phyloP scores from a whole-genome alignment of 2,329 filamentous ascomycete species.

The Aspergillus sp. region DNA sequence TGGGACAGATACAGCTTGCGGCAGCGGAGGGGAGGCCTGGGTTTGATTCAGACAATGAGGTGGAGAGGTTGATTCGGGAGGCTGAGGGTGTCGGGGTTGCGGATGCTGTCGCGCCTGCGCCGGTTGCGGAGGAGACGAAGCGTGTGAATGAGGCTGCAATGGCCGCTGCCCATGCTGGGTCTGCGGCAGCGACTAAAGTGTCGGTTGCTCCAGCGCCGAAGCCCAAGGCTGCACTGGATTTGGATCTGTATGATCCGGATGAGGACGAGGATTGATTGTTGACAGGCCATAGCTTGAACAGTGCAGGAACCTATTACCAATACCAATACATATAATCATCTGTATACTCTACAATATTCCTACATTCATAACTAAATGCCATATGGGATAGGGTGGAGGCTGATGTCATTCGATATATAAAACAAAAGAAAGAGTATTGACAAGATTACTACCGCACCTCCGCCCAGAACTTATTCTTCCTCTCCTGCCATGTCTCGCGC shows the following conservation, averaged over 20 bases:
- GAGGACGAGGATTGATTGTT: slow-evolving; percentile 40
- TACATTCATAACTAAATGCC: too few species aligned
- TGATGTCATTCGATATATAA: neutral
- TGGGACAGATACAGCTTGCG: slow-evolving; percentile 45
- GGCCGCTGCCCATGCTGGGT: slow-evolving; percentile 33
- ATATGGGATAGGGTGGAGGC: too few species aligned
- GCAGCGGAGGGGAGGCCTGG: slow-evolving; percentile 54
- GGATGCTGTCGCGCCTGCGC: slow-evolving; percentile 38
- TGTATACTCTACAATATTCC: too few species aligned
- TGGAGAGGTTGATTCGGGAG: slow-evolving; percentile 50
- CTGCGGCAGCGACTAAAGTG: slow-evolving; percentile 19
- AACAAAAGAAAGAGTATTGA: neutral
- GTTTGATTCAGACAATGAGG: slow-evolving; percentile 54
- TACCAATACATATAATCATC: too few species aligned
- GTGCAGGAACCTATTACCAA: too few species aligned
- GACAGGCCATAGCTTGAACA: too few species aligned
- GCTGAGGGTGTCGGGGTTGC: slow-evolving; percentile 55
- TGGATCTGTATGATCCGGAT: slow-evolving; percentile 47
- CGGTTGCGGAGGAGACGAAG: slow-evolving; percentile 36
- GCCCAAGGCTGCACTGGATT: slow-evolving; percentile 42
- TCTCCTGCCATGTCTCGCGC: neutral
- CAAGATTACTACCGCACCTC: neutral
- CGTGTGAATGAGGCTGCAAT: slow-evolving; percentile 33
- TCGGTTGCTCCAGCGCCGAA: slow-evolving; percentile 24
- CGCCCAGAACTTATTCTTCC: neutral